Evolutionary conservation across 2,329 filamentous ascomycete genomes (phyloP).

Genomic region (Botrytis fragariae): DNA sequence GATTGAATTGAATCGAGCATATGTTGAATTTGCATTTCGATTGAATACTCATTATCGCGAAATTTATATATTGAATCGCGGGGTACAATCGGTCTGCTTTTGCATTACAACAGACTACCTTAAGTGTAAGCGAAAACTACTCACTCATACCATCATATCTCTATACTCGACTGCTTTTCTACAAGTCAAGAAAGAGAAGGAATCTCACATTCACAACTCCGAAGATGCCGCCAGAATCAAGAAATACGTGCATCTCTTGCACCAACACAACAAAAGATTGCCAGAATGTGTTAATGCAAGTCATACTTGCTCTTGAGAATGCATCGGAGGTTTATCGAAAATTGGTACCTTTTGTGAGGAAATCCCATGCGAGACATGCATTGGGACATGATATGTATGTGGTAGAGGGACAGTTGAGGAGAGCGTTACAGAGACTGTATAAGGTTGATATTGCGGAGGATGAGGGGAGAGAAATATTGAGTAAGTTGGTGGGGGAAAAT

Average conservation of each 20-base stretch:
- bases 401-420: not conserved
- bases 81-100: not conserved
- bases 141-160: not conserved
- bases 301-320: not conserved
- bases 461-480: not conserved
- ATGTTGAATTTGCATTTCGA: not conserved
- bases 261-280: not conserved
- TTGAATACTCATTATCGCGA: not conserved
- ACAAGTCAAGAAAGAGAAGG: not conserved
- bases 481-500: not conserved
- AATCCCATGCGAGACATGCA: not conserved
- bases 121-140: not conserved
- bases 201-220: not conserved
- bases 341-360: conserved; percentile 8
- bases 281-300: not conserved
- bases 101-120: not conserved
- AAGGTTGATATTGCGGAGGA: not conserved
- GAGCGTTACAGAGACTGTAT: not conserved
- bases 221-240: conserved; percentile 9
- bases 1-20: not conserved
- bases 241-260: conserved; percentile 1
- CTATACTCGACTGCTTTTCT: not conserved
- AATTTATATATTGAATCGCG: not conserved
- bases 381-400: not conserved
- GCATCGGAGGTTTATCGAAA: conserved; percentile 4